phyloP scores from a whole-genome alignment of 306 rosid species.

The Cicer judaicum region DNA sequence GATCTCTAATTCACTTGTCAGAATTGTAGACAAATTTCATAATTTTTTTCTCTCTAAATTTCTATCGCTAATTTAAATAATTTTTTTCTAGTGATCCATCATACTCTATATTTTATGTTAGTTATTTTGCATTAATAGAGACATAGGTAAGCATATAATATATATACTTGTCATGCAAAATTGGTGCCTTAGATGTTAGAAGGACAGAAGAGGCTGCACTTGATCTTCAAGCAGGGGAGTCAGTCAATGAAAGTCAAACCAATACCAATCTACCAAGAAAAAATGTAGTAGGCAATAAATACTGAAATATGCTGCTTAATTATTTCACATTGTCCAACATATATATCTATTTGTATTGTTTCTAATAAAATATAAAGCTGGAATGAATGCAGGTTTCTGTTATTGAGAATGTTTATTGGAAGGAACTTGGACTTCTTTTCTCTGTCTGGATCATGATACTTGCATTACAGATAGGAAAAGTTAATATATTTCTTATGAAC shows the following conservation, averaged over 20 bases:
- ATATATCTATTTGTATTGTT: neutral
- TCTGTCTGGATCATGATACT: conserved; percentile 62
- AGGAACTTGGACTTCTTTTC: conserved; percentile 60
- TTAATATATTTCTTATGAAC: conserved; percentile 11
- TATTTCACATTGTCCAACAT: neutral
- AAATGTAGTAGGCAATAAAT: conserved; percentile 20
- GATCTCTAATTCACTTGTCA: neutral
- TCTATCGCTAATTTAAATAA: neutral
- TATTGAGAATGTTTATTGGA: conserved; percentile 58
- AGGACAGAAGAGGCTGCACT: conserved; percentile 30
- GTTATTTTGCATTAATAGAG: neutral
- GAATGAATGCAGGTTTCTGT: conserved; percentile 53
- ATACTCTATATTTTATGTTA: neutral
- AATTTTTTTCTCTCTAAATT: too few relatives aligned
- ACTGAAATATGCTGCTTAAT: neutral
- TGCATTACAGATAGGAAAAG: conserved; percentile 46
- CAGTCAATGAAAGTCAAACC: conserved; percentile 43
- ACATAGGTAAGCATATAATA: neutral
- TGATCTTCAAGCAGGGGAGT: conserved; percentile 48
- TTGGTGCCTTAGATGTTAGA: conserved; percentile 34
- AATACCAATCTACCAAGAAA: conserved; percentile 26
- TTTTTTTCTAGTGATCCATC: neutral
- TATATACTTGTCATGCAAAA: conserved; percentile 6
- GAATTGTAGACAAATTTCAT: neutral
- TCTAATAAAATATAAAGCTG: conserved; percentile 21